These are phyloP conservation scores for Taphrina communis DNA, from an alignment of 1,139 yeast genomes.

Conservation along the genomic window DNA sequence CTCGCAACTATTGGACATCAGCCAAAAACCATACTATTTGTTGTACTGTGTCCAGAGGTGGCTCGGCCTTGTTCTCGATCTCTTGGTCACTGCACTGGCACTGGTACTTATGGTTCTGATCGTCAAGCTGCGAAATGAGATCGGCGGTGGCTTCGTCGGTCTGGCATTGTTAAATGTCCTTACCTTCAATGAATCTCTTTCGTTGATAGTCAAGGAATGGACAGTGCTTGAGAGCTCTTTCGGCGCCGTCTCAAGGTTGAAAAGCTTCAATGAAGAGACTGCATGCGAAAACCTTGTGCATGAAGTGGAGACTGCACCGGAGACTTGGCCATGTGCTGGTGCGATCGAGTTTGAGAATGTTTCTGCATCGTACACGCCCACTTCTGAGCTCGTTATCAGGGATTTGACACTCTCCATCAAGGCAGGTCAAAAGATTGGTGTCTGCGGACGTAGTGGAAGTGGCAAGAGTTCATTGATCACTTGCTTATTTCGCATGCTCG, in stretches of 20 bases:
- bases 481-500: slow-evolving; percentile 88
- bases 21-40: slow-evolving; percentile 73
- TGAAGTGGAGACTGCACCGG: slow-evolving; percentile 62
- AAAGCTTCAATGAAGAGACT: slow-evolving; percentile 70
- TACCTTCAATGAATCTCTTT: slow-evolving; percentile 43
- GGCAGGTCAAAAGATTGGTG: slow-evolving; percentile 84
- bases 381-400: slow-evolving; percentile 83
- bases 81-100: slow-evolving; percentile 58
- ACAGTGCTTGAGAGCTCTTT: slow-evolving; percentile 80
- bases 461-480: slow-evolving; percentile 92
- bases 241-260: slow-evolving; percentile 81
- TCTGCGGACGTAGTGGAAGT: slow-evolving; percentile 97
- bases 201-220: slow-evolving; percentile 55
- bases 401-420: slow-evolving; percentile 78
- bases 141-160: slow-evolving; percentile 72
- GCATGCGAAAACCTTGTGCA: slow-evolving; percentile 67
- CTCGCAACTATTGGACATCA: slow-evolving; percentile 60
- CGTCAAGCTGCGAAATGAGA: slow-evolving; percentile 65
- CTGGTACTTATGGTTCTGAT: slow-evolving; percentile 63
- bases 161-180: slow-evolving; percentile 62
- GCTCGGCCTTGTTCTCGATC: slow-evolving; percentile 69
- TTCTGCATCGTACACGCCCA: slow-evolving; percentile 86
- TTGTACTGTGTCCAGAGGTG: slow-evolving; percentile 76
- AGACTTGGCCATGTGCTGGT: slow-evolving; percentile 84
- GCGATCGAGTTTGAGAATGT: slow-evolving; percentile 74